Base-by-base conservation (phyloP, 2,329 filamentous ascomycete genomes). In the Emmonsiellopsis sp. region DNA sequence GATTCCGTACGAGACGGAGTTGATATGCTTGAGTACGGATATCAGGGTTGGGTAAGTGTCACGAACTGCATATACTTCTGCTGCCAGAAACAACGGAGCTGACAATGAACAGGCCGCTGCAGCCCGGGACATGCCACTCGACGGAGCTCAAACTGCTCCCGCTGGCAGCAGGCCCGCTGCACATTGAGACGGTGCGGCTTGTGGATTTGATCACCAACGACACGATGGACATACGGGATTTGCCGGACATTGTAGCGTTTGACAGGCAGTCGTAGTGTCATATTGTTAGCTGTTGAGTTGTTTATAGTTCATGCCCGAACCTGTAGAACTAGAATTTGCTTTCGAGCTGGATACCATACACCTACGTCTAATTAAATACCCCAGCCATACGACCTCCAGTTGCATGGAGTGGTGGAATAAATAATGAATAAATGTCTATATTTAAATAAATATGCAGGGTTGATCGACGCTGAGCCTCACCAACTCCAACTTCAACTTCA, bases 1-100 rank as follows among this genome's bases (percentile, higher is more conserved):
- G 11, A 68, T 68, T 11, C 71, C 70, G 3, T 75, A 80, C 50
- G 71, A 76, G 52, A 74, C 74, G 3, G 75, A 81, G 43, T 62
- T 84, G 39, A 68, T 83, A 39, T 78, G 76, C 57, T 63, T 83
- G 54, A 82, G 76, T 45, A 77, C 80, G 0, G 80, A 83, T 60
- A 69, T 83, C 21, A 71, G 77, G 32, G 71, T 83, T 51, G 80
- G 79, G 78, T 80, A 63, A 66, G 77, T 69, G 6, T 33, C n/a
- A 7, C 7, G 47, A 49, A n/a, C 21, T 11, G 34, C 42, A 46
- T 32, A n/a, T 31, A 27, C 17, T 48, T 46, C 46, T 2, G 13
- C 10, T 33, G 27, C 13, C 14, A 46, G 17, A 31, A 9, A 17
- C n/a, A 14, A 46, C 39, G 42, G 21, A 54, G 32, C 48, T 49